Evolutionary conservation across 768 basidiomycete species (phyloP), one percentile per base, ranked within the genome.

Genomic region (Clitopilus hobsonii): DNA sequence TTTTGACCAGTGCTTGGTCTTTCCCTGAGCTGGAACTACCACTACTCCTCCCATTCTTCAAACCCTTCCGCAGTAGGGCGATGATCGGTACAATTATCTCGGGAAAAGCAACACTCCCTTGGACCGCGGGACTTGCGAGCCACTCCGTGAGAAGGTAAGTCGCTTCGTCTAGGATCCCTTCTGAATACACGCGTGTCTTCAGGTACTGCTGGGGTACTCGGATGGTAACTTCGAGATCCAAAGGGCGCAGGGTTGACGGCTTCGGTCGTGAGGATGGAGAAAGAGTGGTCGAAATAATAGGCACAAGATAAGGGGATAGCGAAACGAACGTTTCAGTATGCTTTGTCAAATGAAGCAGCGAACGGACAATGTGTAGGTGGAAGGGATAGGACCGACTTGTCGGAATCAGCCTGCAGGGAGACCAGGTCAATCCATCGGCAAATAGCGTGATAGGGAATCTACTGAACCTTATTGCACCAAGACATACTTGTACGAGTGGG

Each of bases 311-410:
- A 1, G 96, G 86, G 0, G 91, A 76, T 41, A 99, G 77, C 8
- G 97, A 94, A 54, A 97, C 83, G 69, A 92, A 98, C 16, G 83
- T 89, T 53, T 82, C 77, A 2, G 91, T 95, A 66, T 93, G 91
- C 49, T 82, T 82, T 32, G 87, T 85, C 58, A 99, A 80, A 66
- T 93, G 88, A 23, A 94, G 76, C 45, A 98, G 81, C 1, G 97
- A 95, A 8, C 92, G 90, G 28, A 90, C 72, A 56, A 98, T 80
- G 68, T 98, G 95, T 25, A 98, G 81, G 67, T 98, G 95, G 69
- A 98, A 89, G 1, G 97, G 96, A 72, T 91, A 91, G 58, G 94
- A 98, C 45, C 96, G 89, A 11, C 88, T 79, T 57, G 91, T 95
- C 25, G 94, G 86, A 49, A 97, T 84, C 50, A 98, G 84, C 64